These are phyloP conservation scores for Neophaeococcomyces mojaviensis DNA, from an alignment of 2,329 filamentous ascomycete species.

Conservation along the genomic window DNA sequence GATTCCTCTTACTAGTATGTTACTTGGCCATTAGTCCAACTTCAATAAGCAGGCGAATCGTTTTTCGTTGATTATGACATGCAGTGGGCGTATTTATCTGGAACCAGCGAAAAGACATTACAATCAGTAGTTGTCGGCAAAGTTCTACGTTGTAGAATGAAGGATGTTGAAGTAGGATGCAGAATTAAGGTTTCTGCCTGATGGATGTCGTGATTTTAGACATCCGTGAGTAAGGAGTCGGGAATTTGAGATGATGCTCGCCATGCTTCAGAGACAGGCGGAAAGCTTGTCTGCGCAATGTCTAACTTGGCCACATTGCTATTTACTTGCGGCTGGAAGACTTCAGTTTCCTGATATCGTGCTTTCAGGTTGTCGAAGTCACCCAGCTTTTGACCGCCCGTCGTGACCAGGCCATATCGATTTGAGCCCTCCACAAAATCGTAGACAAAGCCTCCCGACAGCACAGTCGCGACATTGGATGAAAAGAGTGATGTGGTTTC, in stretches of 20 bases:
- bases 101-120: too few relatives aligned
- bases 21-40: too few relatives aligned
- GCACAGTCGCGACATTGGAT: conserved; percentile 74
- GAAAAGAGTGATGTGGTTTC: conserved; percentile 74
- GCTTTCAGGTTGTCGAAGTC: conserved; percentile 7
- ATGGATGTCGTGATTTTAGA: too few relatives aligned
- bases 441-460: conserved; percentile 91
- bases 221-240: background rate
- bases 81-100: too few relatives aligned
- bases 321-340: too few relatives aligned
- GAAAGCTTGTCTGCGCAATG: background rate
- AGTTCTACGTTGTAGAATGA: too few relatives aligned
- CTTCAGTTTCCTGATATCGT: background rate
- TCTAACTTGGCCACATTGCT: background rate
- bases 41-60: too few relatives aligned
- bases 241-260: conserved; percentile 2
- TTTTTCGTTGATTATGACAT: too few relatives aligned
- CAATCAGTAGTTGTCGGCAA: too few relatives aligned
- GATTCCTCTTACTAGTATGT: too few relatives aligned
- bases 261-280: conserved; percentile 1
- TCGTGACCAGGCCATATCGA: conserved; percentile 68
- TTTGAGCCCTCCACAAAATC: conserved; percentile 77
- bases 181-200: too few relatives aligned
- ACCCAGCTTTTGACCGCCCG: conserved; percentile 36
- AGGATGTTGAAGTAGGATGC: too few relatives aligned